These are phyloP conservation scores for Setomelanomma holmii DNA, from an alignment of 2,329 filamentous ascomycete genomes.

Conservation along the genomic window DNA sequence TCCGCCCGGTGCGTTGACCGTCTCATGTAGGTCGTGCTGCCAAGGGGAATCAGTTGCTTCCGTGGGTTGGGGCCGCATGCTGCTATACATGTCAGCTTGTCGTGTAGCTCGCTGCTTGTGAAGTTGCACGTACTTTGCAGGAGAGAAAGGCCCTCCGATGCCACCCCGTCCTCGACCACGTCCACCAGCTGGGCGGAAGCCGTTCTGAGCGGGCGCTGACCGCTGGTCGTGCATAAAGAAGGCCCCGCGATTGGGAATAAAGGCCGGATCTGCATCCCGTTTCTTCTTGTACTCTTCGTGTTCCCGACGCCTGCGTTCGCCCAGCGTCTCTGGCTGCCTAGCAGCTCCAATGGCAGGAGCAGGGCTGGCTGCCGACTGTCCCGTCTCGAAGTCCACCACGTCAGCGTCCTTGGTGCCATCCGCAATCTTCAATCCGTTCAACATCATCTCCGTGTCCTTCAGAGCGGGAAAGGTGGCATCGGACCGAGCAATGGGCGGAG, in stretches of 20 bases:
- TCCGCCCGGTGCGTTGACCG: constrained; percentile 52
- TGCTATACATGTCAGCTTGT: constrained; percentile 41
- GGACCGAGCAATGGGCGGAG: constrained; percentile 46
- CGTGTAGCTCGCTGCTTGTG: neutral
- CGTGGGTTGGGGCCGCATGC: constrained; percentile 50
- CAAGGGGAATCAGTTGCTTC: constrained; percentile 75
- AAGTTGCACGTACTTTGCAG: constrained; percentile 64
- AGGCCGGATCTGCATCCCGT: constrained; percentile 86
- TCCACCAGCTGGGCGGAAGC: constrained; percentile 71
- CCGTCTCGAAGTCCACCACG: constrained; percentile 61
- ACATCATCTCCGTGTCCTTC: constrained; percentile 67
- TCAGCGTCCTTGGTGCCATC: constrained; percentile 50
- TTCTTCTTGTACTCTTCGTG: constrained; percentile 91
- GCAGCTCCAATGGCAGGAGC: constrained; percentile 49
- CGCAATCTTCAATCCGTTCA: constrained; percentile 63
- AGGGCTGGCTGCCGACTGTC: constrained; percentile 37
- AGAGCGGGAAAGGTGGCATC: constrained; percentile 52
- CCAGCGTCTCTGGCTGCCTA: constrained; percentile 61
- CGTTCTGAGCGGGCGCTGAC: constrained; percentile 77
- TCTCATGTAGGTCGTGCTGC: constrained; percentile 95
- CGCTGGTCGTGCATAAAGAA: constrained; percentile 98
- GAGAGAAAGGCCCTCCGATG: constrained; percentile 61
- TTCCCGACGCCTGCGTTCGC: constrained; percentile 78
- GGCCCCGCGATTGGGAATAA: constrained; percentile 90
- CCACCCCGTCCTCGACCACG: constrained; percentile 63